Percentiles rank a stretch among this genome's conserved stretches.
Evolutionary conservation across 2,329 filamentous ascomycete genomes (phyloP).

Genomic region (Sclerotinia sclerotiorum): DNA sequence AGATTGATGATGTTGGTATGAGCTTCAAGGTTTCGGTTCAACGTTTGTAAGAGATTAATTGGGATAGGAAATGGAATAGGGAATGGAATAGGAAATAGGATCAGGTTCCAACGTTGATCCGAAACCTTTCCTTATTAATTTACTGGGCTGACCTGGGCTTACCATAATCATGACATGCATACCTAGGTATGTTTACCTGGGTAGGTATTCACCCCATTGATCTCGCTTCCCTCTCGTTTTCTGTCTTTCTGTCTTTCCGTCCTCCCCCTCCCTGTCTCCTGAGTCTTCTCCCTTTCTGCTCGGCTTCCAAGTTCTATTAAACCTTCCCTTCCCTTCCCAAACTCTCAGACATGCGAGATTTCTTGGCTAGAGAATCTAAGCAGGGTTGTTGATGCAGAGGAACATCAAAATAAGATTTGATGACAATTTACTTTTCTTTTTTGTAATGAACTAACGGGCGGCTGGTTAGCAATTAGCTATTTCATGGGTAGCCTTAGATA

Average conservation of each 20-base stretch:
- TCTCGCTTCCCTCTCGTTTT: background rate
- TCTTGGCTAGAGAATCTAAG: background rate
- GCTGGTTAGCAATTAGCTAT: background rate
- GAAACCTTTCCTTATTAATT: background rate
- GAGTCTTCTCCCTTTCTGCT: background rate
- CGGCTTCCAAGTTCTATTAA: background rate
- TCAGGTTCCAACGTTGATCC: no score
- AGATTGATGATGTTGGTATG: background rate
- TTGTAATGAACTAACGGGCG: background rate
- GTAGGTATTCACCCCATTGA: background rate
- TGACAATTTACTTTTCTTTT: background rate
- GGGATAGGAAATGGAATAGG: background rate
- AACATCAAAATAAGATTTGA: conserved; percentile 8
- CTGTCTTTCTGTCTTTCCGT: no score
- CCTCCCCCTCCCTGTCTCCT: background rate
- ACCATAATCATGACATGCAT: background rate
- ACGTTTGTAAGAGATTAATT: background rate
- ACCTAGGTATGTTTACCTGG: no score
- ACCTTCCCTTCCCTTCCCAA: background rate
- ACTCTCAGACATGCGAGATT: background rate
- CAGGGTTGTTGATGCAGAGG: conserved; percentile 6
- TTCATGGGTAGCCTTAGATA: background rate
- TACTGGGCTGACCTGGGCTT: no score
- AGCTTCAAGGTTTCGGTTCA: no score
- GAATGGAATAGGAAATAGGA: no score